Percentiles rank a stretch among this genome's conserved stretches.
Evolutionary conservation across 2,329 filamentous ascomycete genomes (phyloP).

Genomic region (Setomelanomma holmii): DNA sequence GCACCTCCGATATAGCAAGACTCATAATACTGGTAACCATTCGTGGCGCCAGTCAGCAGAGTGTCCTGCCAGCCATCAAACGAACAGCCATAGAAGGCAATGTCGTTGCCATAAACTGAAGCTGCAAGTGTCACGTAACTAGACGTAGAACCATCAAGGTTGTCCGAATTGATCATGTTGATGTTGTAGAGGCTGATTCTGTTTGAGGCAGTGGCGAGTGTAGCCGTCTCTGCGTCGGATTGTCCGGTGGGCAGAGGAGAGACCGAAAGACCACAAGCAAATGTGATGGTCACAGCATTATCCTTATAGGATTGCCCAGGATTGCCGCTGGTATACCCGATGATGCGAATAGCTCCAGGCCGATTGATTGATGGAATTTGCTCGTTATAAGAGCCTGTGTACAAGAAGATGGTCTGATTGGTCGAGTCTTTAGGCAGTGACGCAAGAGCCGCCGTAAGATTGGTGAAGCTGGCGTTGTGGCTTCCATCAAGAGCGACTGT

Average conservation of each 20-base stretch:
- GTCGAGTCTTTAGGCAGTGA: constrained; percentile 45
- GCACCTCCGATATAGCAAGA: constrained; percentile 64
- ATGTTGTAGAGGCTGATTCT: constrained; percentile 68
- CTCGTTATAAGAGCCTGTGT: constrained; percentile 64
- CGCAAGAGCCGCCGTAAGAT: constrained; percentile 45
- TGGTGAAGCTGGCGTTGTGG: constrained; percentile 41
- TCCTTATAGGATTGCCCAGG: constrained; percentile 51
- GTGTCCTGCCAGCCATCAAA: constrained; percentile 65
- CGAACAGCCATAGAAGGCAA: constrained; percentile 64
- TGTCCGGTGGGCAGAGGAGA: constrained; percentile 40
- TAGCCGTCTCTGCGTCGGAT: constrained; percentile 60
- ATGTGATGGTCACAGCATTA: constrained; percentile 64
- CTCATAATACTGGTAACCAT: constrained; percentile 62
- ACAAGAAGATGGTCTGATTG: constrained; percentile 66
- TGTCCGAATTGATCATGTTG: constrained; percentile 52
- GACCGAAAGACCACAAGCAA: constrained; percentile 50
- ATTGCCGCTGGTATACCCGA: constrained; percentile 63
- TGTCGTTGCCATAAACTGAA: constrained; percentile 56
- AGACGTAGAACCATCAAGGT: constrained; percentile 51
- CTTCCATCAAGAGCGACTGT: constrained; percentile 49
- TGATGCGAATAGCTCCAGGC: constrained; percentile 59
- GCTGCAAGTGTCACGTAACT: constrained; percentile 58
- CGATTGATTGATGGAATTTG: constrained; percentile 61
- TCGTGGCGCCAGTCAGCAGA: constrained; percentile 34
- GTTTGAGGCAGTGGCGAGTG: constrained; percentile 52